A percentile compares a stretch with the other conserved stretches of the same genome.
Conservation (phyloP, 495 filamentous ascomycete species). For the Talaromyces nanjingensis region DNA sequence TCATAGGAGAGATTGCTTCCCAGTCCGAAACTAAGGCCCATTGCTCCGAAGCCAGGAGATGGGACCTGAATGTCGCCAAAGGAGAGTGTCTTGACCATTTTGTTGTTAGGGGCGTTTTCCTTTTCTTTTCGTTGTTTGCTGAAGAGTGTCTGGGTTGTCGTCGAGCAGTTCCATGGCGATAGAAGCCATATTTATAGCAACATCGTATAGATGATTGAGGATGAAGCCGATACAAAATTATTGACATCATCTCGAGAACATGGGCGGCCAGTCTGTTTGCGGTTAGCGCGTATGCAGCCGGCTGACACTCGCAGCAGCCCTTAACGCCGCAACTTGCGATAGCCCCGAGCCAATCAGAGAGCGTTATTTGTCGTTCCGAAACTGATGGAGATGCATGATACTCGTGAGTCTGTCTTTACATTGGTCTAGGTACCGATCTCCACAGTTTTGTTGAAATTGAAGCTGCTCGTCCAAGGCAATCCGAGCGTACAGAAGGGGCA, state of each 20-base stretch:
- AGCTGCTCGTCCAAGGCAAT: too few relatives aligned
- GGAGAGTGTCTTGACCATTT: constrained; percentile 37
- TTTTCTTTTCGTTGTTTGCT: neutral
- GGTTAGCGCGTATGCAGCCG: neutral
- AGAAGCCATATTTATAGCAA: neutral
- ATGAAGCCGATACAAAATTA: neutral
- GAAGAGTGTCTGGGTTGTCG: neutral
- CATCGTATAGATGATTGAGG: neutral
- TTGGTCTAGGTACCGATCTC: too few relatives aligned
- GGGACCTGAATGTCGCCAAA: constrained; percentile 34
- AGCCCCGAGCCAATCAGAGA: too few relatives aligned
- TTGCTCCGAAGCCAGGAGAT: constrained; percentile 38
- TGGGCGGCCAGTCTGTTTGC: neutral
- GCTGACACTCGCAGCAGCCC: neutral
- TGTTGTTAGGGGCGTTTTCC: constrained; percentile 4
- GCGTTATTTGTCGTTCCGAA: too few relatives aligned
- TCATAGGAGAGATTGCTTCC: constrained; percentile 35
- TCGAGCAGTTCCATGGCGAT: neutral
- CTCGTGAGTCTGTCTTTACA: too few relatives aligned
- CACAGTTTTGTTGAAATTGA: too few relatives aligned
- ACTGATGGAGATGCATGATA: too few relatives aligned
- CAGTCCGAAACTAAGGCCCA: constrained; percentile 37
- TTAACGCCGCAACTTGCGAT: neutral
- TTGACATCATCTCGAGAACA: neutral
- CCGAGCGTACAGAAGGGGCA: too few relatives aligned